These are phyloP conservation scores for Bolboschoenoplectus hybrid DNA, from an alignment of 202 grass and related monocot genomes.

Conservation along the genomic window DNA sequence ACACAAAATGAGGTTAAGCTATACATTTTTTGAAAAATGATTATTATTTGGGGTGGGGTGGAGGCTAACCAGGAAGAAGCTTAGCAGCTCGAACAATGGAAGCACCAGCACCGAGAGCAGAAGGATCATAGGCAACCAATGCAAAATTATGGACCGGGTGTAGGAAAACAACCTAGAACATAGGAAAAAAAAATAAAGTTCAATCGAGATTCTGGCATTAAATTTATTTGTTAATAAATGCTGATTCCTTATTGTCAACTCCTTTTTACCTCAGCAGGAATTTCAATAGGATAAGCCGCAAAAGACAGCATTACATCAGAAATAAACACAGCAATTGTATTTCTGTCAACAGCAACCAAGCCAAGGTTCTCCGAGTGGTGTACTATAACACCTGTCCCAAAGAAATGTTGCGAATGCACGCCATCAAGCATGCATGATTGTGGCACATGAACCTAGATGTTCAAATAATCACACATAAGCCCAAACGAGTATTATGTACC, in stretches of 20 bases:
- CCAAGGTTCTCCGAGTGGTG: slow-evolving; percentile 84
- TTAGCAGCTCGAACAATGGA: slow-evolving; percentile 86
- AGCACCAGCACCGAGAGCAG: slow-evolving; percentile 86
- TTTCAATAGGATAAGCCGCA: slow-evolving; percentile 98
- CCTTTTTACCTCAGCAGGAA: slow-evolving; percentile 78
- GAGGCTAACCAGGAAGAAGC: slow-evolving; percentile 84
- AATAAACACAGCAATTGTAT: slow-evolving; percentile 86
- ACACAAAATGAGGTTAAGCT: slow-evolving; percentile 19
- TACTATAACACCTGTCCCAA: slow-evolving; percentile 91
- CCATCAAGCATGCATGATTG: slow-evolving; percentile 99
- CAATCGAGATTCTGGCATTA: slow-evolving; percentile 31
- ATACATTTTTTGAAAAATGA: slow-evolving; percentile 9
- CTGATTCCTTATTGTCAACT: slow-evolving; percentile 3
- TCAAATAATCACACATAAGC: slow-evolving; percentile 8
- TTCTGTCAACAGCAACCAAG: slow-evolving; percentile 91
- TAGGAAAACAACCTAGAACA: slow-evolving; percentile 89
- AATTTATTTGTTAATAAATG: not conserved
- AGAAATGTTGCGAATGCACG: slow-evolving; percentile 98
- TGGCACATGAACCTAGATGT: slow-evolving; percentile 84
- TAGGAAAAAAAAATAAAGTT: slow-evolving; percentile 18
- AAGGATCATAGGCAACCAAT: slow-evolving; percentile 93
- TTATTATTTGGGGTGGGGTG: not conserved
- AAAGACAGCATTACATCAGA: slow-evolving; percentile 98
- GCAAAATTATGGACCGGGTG: slow-evolving; percentile 98
- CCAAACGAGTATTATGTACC: slow-evolving; percentile 8